phyloP scores from a whole-genome alignment of 2,329 filamentous ascomycete genomes.

The Trichoderma citrinoviride region DNA sequence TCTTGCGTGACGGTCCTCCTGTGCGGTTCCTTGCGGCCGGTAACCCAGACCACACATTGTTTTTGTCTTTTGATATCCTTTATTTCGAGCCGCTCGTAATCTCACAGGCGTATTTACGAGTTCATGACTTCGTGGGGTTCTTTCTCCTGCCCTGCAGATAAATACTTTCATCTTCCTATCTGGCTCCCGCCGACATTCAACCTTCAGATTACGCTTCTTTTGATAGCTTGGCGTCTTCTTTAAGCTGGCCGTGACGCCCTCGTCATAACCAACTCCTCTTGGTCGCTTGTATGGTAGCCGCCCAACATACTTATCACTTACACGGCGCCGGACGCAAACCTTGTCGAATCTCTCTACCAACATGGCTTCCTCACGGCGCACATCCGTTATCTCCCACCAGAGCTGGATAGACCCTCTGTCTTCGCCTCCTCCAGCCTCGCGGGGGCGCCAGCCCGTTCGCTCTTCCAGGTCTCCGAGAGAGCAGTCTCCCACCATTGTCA shows the following conservation, averaged over 20 bases:
- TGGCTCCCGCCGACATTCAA: background rate
- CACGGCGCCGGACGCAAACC: constrained; percentile 5
- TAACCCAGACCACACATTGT: constrained; percentile 16
- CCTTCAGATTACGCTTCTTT: background rate
- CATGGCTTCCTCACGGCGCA: constrained; percentile 32
- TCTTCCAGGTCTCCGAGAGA: constrained; percentile 27
- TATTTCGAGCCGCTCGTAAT: constrained; percentile 1
- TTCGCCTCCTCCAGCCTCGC: constrained; percentile 30
- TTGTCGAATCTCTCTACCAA: background rate
- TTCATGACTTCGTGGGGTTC: too few relatives aligned
- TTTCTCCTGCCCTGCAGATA: background rate
- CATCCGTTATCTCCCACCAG: constrained; percentile 52
- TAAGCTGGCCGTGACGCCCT: background rate
- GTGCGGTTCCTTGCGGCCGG: background rate
- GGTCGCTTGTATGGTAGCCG: background rate
- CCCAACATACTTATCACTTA: background rate
- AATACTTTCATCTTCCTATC: constrained; percentile 5
- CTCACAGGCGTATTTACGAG: background rate
- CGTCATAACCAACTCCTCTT: background rate
- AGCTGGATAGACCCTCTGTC: constrained; percentile 48
- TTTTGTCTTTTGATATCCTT: background rate
- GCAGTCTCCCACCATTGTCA: constrained; percentile 35
- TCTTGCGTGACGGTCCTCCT: constrained; percentile 4
- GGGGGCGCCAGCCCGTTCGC: constrained; percentile 27
- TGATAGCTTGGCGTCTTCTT: background rate